Evolutionary conservation across 495 filamentous ascomycete genomes (phyloP).

Genomic region (Aspergillus funiculosus): DNA sequence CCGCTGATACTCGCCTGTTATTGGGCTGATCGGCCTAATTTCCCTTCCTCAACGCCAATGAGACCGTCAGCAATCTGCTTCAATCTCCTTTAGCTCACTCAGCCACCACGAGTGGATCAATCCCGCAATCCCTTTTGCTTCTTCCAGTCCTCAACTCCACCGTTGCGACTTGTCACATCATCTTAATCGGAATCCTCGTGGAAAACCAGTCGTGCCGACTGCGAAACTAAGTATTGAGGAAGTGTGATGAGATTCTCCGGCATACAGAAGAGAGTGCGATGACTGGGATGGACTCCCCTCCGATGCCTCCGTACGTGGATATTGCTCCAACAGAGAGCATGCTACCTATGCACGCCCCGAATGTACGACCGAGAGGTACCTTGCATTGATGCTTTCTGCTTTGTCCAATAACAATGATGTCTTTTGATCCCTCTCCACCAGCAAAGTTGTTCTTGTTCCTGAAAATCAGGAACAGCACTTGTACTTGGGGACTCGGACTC

Average conservation of each 20-base stretch:
- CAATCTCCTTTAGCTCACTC: constrained; percentile 10
- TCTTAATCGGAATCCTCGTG: constrained; percentile 16
- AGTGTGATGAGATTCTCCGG: constrained; percentile 14
- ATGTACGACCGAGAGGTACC: constrained; percentile 16
- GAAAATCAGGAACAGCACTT: background rate
- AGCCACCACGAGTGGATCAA: constrained; percentile 17
- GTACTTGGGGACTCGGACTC: too few relatives aligned
- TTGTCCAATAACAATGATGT: too few relatives aligned
- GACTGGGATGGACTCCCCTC: constrained; percentile 6
- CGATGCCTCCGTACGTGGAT: constrained; percentile 4
- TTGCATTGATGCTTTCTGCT: constrained; percentile 12
- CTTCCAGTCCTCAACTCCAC: constrained; percentile 15
- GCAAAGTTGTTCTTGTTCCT: constrained; percentile 2
- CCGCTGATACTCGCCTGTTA: constrained; percentile 12
- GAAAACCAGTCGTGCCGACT: background rate
- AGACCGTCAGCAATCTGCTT: constrained; percentile 13
- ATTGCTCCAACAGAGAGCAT: constrained; percentile 8
- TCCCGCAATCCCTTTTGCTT: constrained; percentile 3
- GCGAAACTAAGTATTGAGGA: background rate
- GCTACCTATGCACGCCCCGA: constrained; percentile 9
- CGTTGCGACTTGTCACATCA: constrained; percentile 20
- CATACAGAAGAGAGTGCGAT: too few relatives aligned
- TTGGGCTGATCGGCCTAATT: constrained; percentile 16
- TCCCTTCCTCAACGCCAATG: constrained; percentile 13
- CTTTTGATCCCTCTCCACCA: background rate